Evolutionary conservation across 1,284 basidiomycete genomes (phyloP).

Genomic region (Cryptococcus wingfieldii): DNA sequence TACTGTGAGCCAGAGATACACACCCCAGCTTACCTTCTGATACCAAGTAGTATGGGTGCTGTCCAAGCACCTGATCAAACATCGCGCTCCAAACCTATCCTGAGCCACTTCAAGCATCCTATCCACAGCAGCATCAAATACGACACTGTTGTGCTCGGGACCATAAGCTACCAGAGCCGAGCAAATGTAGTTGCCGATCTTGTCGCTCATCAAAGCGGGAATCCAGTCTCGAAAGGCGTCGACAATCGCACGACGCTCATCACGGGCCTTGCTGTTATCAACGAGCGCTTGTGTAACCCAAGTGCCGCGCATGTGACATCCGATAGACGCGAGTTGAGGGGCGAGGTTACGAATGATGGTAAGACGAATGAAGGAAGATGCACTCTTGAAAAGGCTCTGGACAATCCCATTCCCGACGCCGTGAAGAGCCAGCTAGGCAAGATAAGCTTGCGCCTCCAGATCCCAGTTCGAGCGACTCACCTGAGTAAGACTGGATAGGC

Average conservation of each 20-base stretch:
- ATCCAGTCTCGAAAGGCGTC: slow-evolving; percentile 84
- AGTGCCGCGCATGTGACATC: slow-evolving; percentile 98
- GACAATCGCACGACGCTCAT: slow-evolving; percentile 79
- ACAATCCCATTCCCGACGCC: slow-evolving; percentile 97
- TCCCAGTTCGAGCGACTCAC: slow-evolving; percentile 20
- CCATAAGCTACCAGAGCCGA: slow-evolving; percentile 84
- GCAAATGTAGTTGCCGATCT: slow-evolving; percentile 95
- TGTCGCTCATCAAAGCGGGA: slow-evolving; percentile 88
- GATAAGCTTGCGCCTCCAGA: background rate
- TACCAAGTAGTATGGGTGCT: slow-evolving; percentile 75
- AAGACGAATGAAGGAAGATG: slow-evolving; percentile 69
- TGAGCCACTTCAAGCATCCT: slow-evolving; percentile 97
- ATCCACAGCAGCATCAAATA: slow-evolving; percentile 97
- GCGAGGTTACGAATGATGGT: slow-evolving; percentile 89
- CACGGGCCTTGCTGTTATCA: slow-evolving; percentile 82
- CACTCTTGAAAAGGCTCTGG: slow-evolving; percentile 94
- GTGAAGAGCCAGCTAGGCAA: slow-evolving; percentile 75
- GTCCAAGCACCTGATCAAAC: slow-evolving; percentile 94
- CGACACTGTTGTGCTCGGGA: slow-evolving; percentile 84
- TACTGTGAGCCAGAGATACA: background rate
- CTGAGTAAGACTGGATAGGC: slow-evolving; percentile 52
- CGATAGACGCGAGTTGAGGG: slow-evolving; percentile 93
- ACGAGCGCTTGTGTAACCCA: slow-evolving; percentile 99
- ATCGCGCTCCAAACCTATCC: slow-evolving; percentile 87
- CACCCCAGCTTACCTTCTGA: slow-evolving; percentile 59